Evolutionary conservation across 2,329 filamentous ascomycete genomes (phyloP).

Genomic region (Alternaria atra): DNA sequence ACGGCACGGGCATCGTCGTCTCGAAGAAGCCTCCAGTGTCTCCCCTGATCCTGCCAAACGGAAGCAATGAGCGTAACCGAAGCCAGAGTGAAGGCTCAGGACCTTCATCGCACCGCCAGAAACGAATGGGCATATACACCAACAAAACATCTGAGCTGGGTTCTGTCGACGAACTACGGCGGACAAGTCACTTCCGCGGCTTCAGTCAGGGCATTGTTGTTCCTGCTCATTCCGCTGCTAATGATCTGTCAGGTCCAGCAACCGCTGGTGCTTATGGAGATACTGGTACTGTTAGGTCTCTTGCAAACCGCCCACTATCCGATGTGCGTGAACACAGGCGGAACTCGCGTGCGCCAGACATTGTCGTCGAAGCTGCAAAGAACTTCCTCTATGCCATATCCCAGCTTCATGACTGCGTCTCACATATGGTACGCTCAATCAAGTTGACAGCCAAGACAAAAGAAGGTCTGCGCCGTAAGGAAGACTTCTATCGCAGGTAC

Average conservation of each 20-base stretch:
- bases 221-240: constrained; percentile 33
- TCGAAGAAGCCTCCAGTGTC: constrained; percentile 77
- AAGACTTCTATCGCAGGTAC: constrained; percentile 63
- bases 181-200: constrained; percentile 64
- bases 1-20: constrained; percentile 37
- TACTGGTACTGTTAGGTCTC: constrained; percentile 43
- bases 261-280: constrained; percentile 48
- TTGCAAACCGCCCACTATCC: constrained; percentile 61
- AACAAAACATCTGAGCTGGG: constrained; percentile 65
- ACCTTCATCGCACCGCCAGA: constrained; percentile 61
- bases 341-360: constrained; percentile 57
- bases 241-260: constrained; percentile 44
- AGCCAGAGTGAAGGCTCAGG: constrained; percentile 69
- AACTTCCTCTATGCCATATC: constrained; percentile 65
- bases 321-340: constrained; percentile 66
- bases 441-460: constrained; percentile 53
- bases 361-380: constrained; percentile 64
- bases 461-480: constrained; percentile 52
- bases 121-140: constrained; percentile 68
- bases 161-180: constrained; percentile 61
- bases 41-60: constrained; percentile 72
- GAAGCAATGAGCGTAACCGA: constrained; percentile 69
- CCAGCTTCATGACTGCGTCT: constrained; percentile 55
- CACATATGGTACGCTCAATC: constrained; percentile 49
- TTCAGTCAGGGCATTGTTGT: constrained; percentile 65